A percentile compares a stretch with the other conserved stretches of the same genome.
phyloP scores from a whole-genome alignment of 1,284 basidiomycete species.

The Clitocybe nebularis region DNA sequence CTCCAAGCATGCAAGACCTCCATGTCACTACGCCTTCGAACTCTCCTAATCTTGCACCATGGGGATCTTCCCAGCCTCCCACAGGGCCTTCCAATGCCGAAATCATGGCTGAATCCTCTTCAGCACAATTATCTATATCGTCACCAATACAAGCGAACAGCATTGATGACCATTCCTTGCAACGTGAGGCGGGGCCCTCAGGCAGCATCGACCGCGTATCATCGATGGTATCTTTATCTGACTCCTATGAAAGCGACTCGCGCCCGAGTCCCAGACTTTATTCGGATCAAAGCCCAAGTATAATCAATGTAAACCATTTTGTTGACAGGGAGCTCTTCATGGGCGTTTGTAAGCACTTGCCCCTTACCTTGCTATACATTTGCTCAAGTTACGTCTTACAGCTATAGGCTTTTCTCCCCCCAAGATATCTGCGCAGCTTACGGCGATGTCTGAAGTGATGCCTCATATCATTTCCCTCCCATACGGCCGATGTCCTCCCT shows the following conservation, averaged over 20 bases:
- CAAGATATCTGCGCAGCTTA: slow-evolving; percentile 41
- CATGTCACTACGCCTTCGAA: no score
- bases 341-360: slow-evolving; percentile 56
- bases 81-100: neutral
- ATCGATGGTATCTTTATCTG: slow-evolving; percentile 7
- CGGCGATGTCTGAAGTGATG: slow-evolving; percentile 49
- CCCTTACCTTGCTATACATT: slow-evolving; percentile 1
- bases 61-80: neutral
- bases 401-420: slow-evolving; percentile 66
- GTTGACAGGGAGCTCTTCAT: slow-evolving; percentile 56
- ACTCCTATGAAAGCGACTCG: slow-evolving; percentile 3
- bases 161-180: no score
- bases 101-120: neutral
- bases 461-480: slow-evolving; percentile 71
- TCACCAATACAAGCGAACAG: no score
- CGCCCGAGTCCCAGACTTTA: neutral
- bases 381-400: slow-evolving; percentile 16
- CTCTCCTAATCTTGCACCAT: neutral
- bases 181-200: no score
- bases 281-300: slow-evolving; percentile 9
- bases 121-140: neutral
- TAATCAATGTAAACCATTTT: slow-evolving; percentile 49
- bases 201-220: neutral
- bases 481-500: slow-evolving; percentile 59
- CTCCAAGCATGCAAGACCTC: no score